Evolutionary conservation across 2,329 filamentous ascomycete genomes (phyloP), one percentile per base, ranked within the genome.

Genomic region (Thielaviopsis euricoi): DNA sequence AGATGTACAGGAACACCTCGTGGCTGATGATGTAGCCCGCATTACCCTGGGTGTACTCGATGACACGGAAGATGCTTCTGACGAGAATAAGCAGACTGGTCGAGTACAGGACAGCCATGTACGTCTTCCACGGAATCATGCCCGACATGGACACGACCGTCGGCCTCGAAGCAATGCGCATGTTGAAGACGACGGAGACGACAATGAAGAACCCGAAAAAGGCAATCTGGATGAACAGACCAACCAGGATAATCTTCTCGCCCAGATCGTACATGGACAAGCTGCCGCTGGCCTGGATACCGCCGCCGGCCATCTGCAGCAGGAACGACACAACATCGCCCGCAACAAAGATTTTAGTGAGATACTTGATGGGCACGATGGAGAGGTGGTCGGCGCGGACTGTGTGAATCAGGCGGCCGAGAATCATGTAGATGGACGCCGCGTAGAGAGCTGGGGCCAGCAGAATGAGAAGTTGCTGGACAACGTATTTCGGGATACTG

Each of bases 281-380:
- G 12, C 53, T 43, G 13, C 49, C 49, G 26, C 56, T 15, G 3
- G 50, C 46, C 52, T 61, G 58, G 55, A 76, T 62, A 1, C 71
- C 71, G 15, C 67, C 71, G 17, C 75, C 76, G 26, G 67, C 68
- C 15, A 68, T 69, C 64, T 82, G 79, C 2, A 80, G 65, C 2
- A 74, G 33, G 63, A 82, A 77, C 1, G 74, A 76, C 6, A 79
- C 53, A 3, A 81, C 64, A 62, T 82, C 79, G 37, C 78, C 76
- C 6, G 65, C 55, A 3, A 83, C 78, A 60, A 82, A 82, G 40
- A 76, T 68, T 57, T 72, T 76, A 2, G 78, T 81, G 6, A 81
- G 65, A 71, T 73, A 74, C 7, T 60, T 61, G 19, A 66, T 62
- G 6, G 61, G 65, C 21, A 73, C 65, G 33, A 71, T 54, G 1